Percentiles rank a stretch among this genome's conserved stretches.
phyloP scores from a whole-genome alignment of 2,329 filamentous ascomycete genomes.

The Tolypocladium album region DNA sequence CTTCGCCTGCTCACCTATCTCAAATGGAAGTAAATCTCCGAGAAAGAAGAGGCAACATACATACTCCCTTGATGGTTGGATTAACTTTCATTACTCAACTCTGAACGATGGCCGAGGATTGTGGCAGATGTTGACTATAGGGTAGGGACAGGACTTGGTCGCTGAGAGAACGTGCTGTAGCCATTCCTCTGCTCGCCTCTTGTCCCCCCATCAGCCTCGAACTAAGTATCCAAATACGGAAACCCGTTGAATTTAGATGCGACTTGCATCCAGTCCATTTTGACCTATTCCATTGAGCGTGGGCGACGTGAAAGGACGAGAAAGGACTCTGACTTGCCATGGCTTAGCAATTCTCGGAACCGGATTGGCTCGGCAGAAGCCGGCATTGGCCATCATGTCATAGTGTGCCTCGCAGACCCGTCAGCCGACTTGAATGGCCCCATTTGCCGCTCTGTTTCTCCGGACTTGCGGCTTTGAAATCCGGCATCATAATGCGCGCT shows the following conservation, averaged over 20 bases:
- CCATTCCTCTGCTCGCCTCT: not conserved
- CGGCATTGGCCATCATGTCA: slow-evolving; percentile 13
- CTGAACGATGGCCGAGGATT: not conserved
- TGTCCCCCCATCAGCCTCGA: not conserved
- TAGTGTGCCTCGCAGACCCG: slow-evolving; percentile 10
- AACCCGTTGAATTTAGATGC: no score
- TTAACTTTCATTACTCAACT: not conserved
- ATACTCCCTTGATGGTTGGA: no score
- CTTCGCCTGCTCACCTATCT: not conserved
- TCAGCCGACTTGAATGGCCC: slow-evolving; percentile 10
- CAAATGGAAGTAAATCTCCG: not conserved
- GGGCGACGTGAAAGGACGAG: not conserved
- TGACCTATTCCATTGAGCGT: not conserved
- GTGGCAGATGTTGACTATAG: not conserved
- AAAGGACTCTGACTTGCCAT: no score
- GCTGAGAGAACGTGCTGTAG: not conserved
- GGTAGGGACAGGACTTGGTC: not conserved
- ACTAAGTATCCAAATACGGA: not conserved
- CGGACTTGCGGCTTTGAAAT: slow-evolving; percentile 16
- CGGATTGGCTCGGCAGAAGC: slow-evolving; percentile 26
- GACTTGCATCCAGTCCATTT: not conserved
- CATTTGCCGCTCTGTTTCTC: slow-evolving; percentile 12
- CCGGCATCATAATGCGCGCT: slow-evolving; percentile 2
- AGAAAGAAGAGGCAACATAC: no score
- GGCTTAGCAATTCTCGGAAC: slow-evolving; percentile 18